Percentiles rank a stretch among this genome's conserved stretches.
Conservation (phyloP, 1,139 yeast genomes). For the Lodderomyces orthopsilosis region DNA sequence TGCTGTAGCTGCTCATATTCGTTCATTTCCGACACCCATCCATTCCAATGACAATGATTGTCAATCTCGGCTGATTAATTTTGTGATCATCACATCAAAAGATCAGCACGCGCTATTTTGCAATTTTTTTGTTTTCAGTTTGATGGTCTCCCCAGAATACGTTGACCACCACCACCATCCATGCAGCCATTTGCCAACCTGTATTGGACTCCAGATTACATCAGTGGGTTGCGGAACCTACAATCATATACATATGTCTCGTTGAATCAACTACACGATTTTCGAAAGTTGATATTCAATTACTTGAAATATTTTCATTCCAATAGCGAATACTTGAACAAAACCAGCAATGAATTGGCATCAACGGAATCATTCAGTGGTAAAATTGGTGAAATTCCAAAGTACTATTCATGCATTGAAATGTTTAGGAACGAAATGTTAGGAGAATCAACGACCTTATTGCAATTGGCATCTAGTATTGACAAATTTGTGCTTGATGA, state of each 20-base stretch:
- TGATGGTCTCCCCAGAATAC: neutral
- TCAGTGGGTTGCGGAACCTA: constrained; percentile 34
- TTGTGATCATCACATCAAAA: neutral
- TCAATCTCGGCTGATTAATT: neutral
- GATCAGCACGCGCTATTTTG: neutral
- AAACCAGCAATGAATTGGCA: constrained; percentile 24
- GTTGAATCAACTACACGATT: constrained; percentile 41
- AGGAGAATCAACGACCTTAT: constrained; percentile 25
- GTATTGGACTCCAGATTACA: constrained; percentile 47
- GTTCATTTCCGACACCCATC: neutral
- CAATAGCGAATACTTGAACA: constrained; percentile 34
- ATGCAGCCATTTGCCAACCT: constrained; percentile 1
- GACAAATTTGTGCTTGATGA: constrained; percentile 37
- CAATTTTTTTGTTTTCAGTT: neutral
- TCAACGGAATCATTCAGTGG: constrained; percentile 23
- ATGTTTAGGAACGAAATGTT: constrained; percentile 17
- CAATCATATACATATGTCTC: constrained; percentile 32
- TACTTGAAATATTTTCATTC: constrained; percentile 38
- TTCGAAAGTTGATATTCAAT: constrained; percentile 37
- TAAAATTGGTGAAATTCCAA: constrained; percentile 10
- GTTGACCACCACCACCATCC: neutral
- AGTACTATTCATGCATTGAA: constrained; percentile 14
- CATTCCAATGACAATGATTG: neutral
- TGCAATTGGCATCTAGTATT: constrained; percentile 32
- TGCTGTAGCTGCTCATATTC: neutral